Conservation (phyloP, 352 stramenopile species). For the Globisporangium paddicum region DNA sequence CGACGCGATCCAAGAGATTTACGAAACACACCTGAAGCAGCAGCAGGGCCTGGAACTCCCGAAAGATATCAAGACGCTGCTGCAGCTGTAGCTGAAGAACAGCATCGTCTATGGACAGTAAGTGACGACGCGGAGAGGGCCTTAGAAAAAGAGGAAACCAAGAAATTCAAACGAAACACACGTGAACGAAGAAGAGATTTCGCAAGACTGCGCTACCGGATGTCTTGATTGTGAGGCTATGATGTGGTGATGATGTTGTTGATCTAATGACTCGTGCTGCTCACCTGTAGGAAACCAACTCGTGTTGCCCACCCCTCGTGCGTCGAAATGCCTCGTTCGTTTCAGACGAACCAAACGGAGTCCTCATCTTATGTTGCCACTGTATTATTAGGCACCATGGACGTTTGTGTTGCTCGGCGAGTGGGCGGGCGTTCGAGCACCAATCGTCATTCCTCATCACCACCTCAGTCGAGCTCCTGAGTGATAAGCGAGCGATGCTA, state of each 20-base stretch:
- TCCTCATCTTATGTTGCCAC: too few species aligned
- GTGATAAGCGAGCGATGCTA: background rate
- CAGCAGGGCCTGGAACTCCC: background rate
- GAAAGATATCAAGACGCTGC: background rate
- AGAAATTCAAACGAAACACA: background rate
- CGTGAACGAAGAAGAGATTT: background rate
- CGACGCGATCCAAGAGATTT: conserved; percentile 2
- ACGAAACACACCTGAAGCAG: background rate
- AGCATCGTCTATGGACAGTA: too few species aligned
- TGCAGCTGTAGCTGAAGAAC: background rate
- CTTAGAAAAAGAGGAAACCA: background rate
- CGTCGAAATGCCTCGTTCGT: too few species aligned
- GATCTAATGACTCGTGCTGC: too few species aligned
- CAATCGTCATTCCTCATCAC: background rate
- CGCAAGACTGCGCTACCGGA: background rate
- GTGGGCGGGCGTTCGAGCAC: too few species aligned
- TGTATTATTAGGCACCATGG: too few species aligned
- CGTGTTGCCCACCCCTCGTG: too few species aligned
- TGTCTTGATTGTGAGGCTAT: background rate
- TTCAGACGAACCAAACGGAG: too few species aligned
- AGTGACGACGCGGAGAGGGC: background rate
- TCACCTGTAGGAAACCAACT: too few species aligned
- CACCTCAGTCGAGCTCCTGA: background rate
- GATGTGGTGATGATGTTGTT: too few species aligned
- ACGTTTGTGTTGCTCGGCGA: too few species aligned